Conservation (phyloP, 306 rosid genomes). For the Luffa aegyptiaca region DNA sequence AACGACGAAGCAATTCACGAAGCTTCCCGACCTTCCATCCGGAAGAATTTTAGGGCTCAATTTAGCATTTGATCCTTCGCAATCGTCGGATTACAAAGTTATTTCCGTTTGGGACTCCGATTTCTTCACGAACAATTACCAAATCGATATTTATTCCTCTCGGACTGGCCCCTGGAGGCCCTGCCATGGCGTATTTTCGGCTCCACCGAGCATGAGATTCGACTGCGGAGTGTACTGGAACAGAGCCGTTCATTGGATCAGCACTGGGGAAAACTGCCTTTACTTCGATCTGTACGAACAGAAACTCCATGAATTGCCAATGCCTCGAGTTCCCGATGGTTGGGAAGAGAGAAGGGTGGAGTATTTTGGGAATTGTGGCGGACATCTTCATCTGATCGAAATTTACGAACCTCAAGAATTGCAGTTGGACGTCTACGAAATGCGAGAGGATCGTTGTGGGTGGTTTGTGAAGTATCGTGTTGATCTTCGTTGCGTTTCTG, state of each 20-base stretch:
- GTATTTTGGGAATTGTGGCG: conserved; percentile 7
- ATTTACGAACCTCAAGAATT: not conserved
- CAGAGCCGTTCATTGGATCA: conserved; percentile 21
- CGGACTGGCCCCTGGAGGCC: conserved; percentile 18
- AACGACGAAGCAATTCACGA: conserved; percentile 12
- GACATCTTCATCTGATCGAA: not conserved
- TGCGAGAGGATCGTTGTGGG: conserved; percentile 9
- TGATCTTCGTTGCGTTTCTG: not conserved
- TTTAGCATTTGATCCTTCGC: conserved; percentile 21
- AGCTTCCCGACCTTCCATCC: conserved; percentile 9
- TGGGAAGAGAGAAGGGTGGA: not conserved
- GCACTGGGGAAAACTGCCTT: not conserved
- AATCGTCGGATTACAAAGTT: conserved; percentile 16
- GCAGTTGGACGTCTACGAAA: not conserved
- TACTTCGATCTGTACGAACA: conserved; percentile 14
- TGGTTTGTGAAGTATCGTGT: conserved; percentile 11
- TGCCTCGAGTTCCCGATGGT: not conserved
- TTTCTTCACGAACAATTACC: not conserved
- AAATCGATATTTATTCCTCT: conserved; percentile 23
- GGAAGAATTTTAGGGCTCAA: not conserved
- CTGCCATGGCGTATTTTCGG: not conserved
- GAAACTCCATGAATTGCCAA: conserved; percentile 10
- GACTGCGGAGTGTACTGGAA: conserved; percentile 23
- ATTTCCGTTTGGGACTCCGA: conserved; percentile 7
- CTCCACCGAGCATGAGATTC: conserved; percentile 12